These are phyloP conservation scores for Podospora comata DNA, from an alignment of 495 filamentous ascomycete genomes.

Conservation along the genomic window DNA sequence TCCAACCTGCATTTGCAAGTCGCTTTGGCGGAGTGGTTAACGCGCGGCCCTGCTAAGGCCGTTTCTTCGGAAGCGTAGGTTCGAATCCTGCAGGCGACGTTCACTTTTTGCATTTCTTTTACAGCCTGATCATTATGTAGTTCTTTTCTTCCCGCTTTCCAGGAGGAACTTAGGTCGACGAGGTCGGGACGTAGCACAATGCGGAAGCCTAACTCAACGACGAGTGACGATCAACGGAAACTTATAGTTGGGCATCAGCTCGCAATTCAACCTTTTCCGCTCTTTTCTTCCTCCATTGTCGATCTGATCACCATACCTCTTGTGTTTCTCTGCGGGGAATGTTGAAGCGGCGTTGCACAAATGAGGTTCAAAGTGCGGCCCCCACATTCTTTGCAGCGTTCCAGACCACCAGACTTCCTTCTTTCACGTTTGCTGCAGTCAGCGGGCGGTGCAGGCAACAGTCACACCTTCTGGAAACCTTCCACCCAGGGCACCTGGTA, in stretches of 20 bases:
- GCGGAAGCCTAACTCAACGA: neutral
- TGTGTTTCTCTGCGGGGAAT: neutral
- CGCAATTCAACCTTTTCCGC: neutral
- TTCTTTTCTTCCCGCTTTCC: too few relatives aligned
- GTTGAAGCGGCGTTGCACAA: neutral
- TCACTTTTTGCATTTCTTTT: neutral
- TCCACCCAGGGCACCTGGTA: too few relatives aligned
- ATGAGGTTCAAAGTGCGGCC: neutral
- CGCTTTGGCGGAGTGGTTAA: slow-evolving; percentile 30
- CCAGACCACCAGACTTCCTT: neutral
- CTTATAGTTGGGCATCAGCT: neutral
- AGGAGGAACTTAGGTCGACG: too few relatives aligned
- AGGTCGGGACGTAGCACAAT: neutral
- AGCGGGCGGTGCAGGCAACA: neutral
- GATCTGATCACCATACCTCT: neutral
- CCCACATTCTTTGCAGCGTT: neutral
- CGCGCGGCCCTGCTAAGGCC: slow-evolving; percentile 29
- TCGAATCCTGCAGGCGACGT: slow-evolving; percentile 31
- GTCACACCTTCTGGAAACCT: neutral
- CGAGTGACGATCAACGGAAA: neutral
- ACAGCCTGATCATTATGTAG: too few relatives aligned
- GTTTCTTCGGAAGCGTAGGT: slow-evolving; percentile 31
- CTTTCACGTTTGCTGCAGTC: neutral
- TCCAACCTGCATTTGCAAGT: neutral
- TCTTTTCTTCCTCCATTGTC: neutral